Evolutionary conservation across 1,284 basidiomycete species (phyloP), one percentile per base, ranked within the genome.

Genomic region (Pisolithus thermaeus): DNA sequence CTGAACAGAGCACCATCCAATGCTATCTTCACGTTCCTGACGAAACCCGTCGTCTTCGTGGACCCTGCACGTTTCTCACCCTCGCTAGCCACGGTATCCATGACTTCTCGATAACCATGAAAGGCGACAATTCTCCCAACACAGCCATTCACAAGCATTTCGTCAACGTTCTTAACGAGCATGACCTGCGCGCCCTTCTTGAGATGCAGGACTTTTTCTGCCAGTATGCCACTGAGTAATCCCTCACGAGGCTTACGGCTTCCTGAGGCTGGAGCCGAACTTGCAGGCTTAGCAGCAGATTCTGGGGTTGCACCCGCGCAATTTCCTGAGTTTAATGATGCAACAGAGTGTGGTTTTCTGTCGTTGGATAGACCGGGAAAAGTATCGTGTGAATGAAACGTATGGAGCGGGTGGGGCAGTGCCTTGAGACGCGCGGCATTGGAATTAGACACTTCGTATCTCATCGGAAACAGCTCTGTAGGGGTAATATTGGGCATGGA

Each of bases 161-260:
- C 80, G 60, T 89, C 87, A 7, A 87, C 64, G 59, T 92, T 92
- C 73, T 90, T 90, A 68, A 90, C 80, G n/a, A 91, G 71, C 78
- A 80, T 81, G 11, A 81, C 79, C 55, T 81, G 77, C 0, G 77
- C 73, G 3, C 68, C 72, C 16, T 74, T 68, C 63, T 87, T 86
- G 50, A 91, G 73, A 2, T 69, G 63, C 30, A 90, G 68, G 3
- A 61, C 64, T 41, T 62, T 64, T 20, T 77, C 73, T 0, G 79
- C 80, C 62, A 81, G 76, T 59, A 84, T 72, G 57, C 74, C 77
- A 6, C 70, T 62, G 16, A 83, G 69, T 18, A 80, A 65, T 49
- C 76, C 77, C 28, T 72, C 71, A 20, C 75, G 71, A 46, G 71
- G 73, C 2, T 71, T 52, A 18, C 30, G 12, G 32, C 32, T 14